Evolutionary conservation across 192 early-diverging fungal genomes (phyloP).

Genomic region (Rhizophagus clarus): DNA sequence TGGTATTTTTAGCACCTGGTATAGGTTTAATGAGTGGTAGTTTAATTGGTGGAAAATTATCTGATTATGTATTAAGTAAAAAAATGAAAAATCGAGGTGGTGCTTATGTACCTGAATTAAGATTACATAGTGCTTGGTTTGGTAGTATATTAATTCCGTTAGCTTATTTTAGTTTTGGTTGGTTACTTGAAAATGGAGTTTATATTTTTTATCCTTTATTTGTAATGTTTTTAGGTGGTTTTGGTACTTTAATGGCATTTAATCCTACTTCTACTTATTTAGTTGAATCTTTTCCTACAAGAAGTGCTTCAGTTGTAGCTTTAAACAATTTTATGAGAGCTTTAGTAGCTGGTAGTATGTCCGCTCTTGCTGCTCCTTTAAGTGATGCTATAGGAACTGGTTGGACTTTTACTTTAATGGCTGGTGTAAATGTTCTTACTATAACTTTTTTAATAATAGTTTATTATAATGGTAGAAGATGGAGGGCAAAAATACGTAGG

Average conservation of each 20-base stretch:
- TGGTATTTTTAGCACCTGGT: constrained; percentile 40
- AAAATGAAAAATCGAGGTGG: constrained; percentile 12
- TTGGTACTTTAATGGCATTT: constrained; percentile 4
- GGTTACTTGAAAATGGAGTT: constrained; percentile 33
- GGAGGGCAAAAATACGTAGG: constrained; percentile 10
- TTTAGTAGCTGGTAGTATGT: not conserved
- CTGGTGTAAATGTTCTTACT: not conserved
- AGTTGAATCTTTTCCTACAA: not conserved
- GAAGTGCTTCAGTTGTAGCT: constrained; percentile 12
- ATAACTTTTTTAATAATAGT: not conserved
- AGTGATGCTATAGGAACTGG: not conserved
- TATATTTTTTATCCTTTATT: constrained; percentile 29
- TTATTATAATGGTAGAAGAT: constrained; percentile 3
- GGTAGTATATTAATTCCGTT: constrained; percentile 36
- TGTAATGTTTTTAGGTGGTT: constrained; percentile 31
- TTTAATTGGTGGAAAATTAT: constrained; percentile 41
- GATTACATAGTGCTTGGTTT: constrained; percentile 37
- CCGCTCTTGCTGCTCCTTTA: not conserved
- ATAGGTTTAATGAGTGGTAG: constrained; percentile 45
- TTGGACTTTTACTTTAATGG: constrained; percentile 12
- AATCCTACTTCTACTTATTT: not conserved
- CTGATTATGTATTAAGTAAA: constrained; percentile 39
- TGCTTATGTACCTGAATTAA: not conserved
- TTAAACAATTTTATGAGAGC: not conserved
- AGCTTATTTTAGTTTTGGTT: constrained; percentile 37